phyloP scores from a whole-genome alignment of 257 asterid species.

The Solanum bulbocastanum region DNA sequence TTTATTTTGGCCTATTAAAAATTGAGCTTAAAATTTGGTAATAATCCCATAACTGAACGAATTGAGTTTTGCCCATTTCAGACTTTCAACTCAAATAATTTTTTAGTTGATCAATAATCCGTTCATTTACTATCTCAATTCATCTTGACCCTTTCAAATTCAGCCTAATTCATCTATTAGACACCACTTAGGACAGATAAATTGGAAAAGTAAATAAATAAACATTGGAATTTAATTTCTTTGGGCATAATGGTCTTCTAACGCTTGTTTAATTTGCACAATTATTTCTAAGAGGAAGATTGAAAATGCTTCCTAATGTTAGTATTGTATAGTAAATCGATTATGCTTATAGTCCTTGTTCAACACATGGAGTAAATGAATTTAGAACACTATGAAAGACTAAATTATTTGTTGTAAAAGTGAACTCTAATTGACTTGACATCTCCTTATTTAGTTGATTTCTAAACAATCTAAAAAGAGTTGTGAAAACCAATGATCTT shows the following conservation, averaged over 20 bases:
- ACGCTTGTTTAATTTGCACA: neutral
- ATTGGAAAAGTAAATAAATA: neutral
- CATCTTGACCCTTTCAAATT: neutral
- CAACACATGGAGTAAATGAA: neutral
- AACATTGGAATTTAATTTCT: neutral
- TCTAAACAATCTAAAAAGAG: neutral
- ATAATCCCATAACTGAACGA: neutral
- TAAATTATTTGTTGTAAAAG: neutral
- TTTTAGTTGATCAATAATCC: neutral
- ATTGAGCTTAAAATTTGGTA: neutral
- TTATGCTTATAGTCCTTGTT: neutral
- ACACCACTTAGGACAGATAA: neutral
- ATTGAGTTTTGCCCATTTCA: neutral
- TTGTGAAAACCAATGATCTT: neutral
- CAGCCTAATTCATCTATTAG: neutral
- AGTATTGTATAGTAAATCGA: neutral
- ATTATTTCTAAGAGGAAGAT: neutral
- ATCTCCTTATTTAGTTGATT: neutral
- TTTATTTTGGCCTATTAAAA: neutral
- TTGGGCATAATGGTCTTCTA: neutral
- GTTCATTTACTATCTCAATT: neutral
- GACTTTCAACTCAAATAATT: neutral
- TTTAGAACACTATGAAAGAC: neutral
- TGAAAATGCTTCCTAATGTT: neutral
- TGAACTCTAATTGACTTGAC: neutral